Percentiles rank a stretch among this genome's conserved stretches.
These are phyloP conservation scores for Apiotrichum laibachii DNA, from an alignment of 1,284 basidiomycete genomes.

Conservation along the genomic window DNA sequence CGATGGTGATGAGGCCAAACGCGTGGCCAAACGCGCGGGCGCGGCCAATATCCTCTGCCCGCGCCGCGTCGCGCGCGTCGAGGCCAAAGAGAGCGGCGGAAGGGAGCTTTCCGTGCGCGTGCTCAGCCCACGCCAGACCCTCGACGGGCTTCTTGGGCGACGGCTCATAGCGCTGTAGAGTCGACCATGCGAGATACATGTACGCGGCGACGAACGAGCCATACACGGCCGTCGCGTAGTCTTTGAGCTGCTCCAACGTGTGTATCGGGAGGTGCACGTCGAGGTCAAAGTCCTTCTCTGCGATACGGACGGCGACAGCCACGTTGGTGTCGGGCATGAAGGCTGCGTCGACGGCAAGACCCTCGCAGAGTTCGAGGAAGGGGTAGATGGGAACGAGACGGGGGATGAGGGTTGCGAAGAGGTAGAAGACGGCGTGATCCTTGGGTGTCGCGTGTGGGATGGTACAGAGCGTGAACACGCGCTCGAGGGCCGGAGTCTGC, in stretches of 20 bases:
- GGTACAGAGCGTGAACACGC: slow-evolving; percentile 17
- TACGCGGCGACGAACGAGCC: slow-evolving; percentile 52
- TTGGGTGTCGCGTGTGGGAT: slow-evolving; percentile 26
- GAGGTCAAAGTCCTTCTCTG: slow-evolving; percentile 14
- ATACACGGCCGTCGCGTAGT: slow-evolving; percentile 53
- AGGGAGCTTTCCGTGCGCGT: slow-evolving; percentile 1
- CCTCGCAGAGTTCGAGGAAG: slow-evolving; percentile 51
- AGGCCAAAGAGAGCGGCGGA: background rate
- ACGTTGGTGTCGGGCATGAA: slow-evolving; percentile 23
- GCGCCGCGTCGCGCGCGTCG: background rate
- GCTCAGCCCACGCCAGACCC: slow-evolving; percentile 16
- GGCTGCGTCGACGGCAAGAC: slow-evolving; percentile 49
- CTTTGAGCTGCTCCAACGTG: slow-evolving; percentile 47
- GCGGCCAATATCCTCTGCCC: slow-evolving; percentile 4
- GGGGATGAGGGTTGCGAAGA: slow-evolving; percentile 45
- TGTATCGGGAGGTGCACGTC: slow-evolving; percentile 42
- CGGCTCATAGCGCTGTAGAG: slow-evolving; percentile 15
- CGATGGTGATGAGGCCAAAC: slow-evolving; percentile 52
- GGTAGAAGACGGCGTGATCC: slow-evolving; percentile 43
- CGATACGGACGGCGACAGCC: slow-evolving; percentile 5
- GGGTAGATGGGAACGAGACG: slow-evolving; percentile 46
- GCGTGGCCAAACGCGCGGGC: slow-evolving; percentile 52
- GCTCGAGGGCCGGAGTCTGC: slow-evolving; percentile 8
- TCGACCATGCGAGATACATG: slow-evolving; percentile 51
- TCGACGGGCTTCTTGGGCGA: slow-evolving; percentile 22